Evolutionary conservation across 805 yeast genomes (phyloP), one percentile per base, ranked within the genome.

Genomic region (Saturnispora mendoncae): DNA sequence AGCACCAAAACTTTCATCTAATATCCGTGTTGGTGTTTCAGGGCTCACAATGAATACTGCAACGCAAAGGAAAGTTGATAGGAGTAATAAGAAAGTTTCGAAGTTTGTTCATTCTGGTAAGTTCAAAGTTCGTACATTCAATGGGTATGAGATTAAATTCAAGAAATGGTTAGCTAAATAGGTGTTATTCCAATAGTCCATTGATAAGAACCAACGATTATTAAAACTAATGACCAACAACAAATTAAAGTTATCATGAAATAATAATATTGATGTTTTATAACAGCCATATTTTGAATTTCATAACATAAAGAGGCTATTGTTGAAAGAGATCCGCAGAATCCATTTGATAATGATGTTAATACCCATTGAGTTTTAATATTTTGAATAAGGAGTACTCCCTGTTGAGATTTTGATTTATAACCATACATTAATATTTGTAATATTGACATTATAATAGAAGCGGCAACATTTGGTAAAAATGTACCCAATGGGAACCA

Each of bases 281-380:
- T 51, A 43, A 27, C 60, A 37, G 41, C 32, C 10, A 51, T 23
- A 7, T 34, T 29, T 34, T 44, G 65, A 28, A 84, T 57, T 56
- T 87, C 97, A 32, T 71, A 75, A 7, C 81, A 70, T 51, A 85
- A 80, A 0, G 95, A 82, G 42, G 88, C 79, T 25, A 84, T 73
- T 0, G 95, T 55, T 34, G 54, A 52, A 14, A 52, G 36, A 1
- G 52, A 36, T 2, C 58, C 62, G 32, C 57, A 52, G 37, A 56
- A 53, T 3, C 55, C 63, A n/a, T 44, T 44, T 20, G 32, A 54
- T 4, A 56, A 19, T 6, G 50, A 56, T 12, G 38, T 32, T 35
- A 62, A 18, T 7, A 47, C 56, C 13, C 44, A 39, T 3, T n/a
- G n/a, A n/a, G n/a, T n/a, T n/a, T n/a, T n/a, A n/a, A n/a, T n/a